A percentile compares a stretch with the other conserved stretches of the same genome.
phyloP scores from a whole-genome alignment of 805 yeast species.

The Myxozyma neotropica region DNA sequence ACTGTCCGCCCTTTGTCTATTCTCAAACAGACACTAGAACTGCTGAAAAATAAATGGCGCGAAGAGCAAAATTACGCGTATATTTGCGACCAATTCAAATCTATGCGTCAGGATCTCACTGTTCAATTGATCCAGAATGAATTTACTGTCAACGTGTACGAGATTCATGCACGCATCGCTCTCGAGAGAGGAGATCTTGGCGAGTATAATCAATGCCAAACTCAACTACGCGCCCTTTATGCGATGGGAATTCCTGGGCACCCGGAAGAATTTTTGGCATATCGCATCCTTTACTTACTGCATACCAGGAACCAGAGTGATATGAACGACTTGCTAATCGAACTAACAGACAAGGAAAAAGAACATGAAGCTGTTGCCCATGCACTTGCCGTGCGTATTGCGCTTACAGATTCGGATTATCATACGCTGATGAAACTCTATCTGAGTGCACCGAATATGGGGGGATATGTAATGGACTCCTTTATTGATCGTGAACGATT shows the following conservation, averaged over 20 bases:
- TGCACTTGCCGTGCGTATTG: conserved; percentile 47
- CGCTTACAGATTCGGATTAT: conserved; percentile 51
- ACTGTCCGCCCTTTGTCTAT: conserved; percentile 73
- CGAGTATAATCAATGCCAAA: conserved; percentile 93
- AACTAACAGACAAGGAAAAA: conserved; percentile 37
- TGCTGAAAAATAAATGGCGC: conserved; percentile 57
- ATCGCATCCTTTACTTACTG: conserved; percentile 71
- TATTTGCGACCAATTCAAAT: conserved; percentile 85
- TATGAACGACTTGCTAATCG: conserved; percentile 49
- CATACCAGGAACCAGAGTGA: conserved; percentile 69
- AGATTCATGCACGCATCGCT: conserved; percentile 84
- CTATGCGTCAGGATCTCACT: conserved; percentile 88
- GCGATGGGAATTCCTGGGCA: conserved; percentile 46
- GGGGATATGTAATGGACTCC: conserved; percentile 53
- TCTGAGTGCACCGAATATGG: conserved; percentile 47
- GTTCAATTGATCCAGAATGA: conserved; percentile 83
- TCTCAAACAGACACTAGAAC: conserved; percentile 58
- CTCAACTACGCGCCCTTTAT: conserved; percentile 71
- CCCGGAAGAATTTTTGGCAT: conserved; percentile 67
- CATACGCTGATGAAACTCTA: conserved; percentile 54
- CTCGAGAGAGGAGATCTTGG: conserved; percentile 82
- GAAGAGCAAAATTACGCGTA: conserved; percentile 67
- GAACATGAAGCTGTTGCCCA: conserved; percentile 39
- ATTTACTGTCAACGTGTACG: conserved; percentile 79
- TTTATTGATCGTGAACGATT: conserved; percentile 63